Base-by-base conservation (phyloP, 2,329 filamentous ascomycete species). In the Ophiostoma populinum region DNA sequence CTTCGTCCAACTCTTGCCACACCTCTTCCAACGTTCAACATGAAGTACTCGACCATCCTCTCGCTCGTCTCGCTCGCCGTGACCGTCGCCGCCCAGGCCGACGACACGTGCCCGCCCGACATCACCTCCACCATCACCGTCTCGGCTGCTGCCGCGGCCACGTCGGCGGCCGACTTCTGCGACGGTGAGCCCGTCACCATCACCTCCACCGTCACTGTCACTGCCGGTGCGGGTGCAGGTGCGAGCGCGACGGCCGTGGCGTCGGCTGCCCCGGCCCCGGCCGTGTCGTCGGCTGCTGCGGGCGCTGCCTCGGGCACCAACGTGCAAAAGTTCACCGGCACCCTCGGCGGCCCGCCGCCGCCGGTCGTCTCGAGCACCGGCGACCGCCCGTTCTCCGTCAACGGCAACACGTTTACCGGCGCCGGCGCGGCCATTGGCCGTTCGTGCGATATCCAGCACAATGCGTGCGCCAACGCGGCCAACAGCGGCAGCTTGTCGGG, bases 401-500 rank as follows among this genome's bases (percentile, higher is more conserved):
- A 32, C 11, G 30, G 30, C 30, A 22, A 32, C 30, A 32, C 30
- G 5, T 32, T 32, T 22, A 7, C 9, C 13, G 30, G 30, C 20
- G 13, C 18, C 4, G 20, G 20, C 20, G 30, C 30, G 13, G 30
- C 30, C 3, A 13, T 32, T 13, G 30, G 30, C n/a, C 30, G 30
- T 9, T 32, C 30, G 20, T 32, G 30, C 30, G 30, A 32, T 13
- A 16, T 32, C 13, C 30, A 32, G 30, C 30, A 32, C 20, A 32
- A 32, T 15, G 30, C 30, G n/a, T 32, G 30, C 15, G 30, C 30
- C 13, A 22, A 24, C 13, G 30, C 30, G 3, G 30, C 30, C 30
- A 32, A 32, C 30, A 32, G 30, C 20, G 30, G 30, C 13, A n/a
- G n/a, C 8, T 13, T 32, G 3, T 22, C 30, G 8, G 30, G 30